Evolutionary conservation across 352 stramenopile genomes (phyloP), one percentile per base, ranked within the genome.

Genomic region (Globisporangium camurandrum): DNA sequence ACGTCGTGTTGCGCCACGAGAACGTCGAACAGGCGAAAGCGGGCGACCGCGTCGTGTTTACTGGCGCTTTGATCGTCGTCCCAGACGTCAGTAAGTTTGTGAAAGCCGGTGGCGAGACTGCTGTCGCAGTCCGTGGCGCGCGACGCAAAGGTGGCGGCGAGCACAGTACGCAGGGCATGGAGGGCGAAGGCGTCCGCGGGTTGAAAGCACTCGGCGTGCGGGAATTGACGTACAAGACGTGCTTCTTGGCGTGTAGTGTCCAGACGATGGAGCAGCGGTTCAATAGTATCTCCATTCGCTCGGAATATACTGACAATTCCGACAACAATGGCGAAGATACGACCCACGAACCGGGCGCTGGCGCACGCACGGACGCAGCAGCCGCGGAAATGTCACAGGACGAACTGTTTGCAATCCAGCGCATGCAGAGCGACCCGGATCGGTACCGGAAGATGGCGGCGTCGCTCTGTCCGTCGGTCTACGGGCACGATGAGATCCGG

Each of bases 141-240:
- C 43, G 71, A 26, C 51, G 71, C 36, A 59, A 64, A 16, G n/a
- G n/a, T n/a, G 49, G 52, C 9, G 70, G 73, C n/a, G 82, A 90
- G 46, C 73, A 88, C 48, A 85, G 70, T 27, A 85, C 77, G 4
- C 66, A 86, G 16, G 82, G 82, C 49, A 93, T 93, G 79, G 61
- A 79, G 59, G 83, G 80, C 28, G 84, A 96, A 61, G 92, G 97
- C 45, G 95, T 99, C 16, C 84, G 86, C 19, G 97, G 97, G 16
- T 72, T 99, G 19, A 97, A 97, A 45, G 75, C 83, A 16, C 67
- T 99, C 24, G 97, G 97, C 48, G 95, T 99, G 20, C 81, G 95
- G 19, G 96, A 99, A 65, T 78, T 99, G 30, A 99, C 95, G 1
- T 99, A 99, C 72, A 93, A 96, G 57, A 97, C 94, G 31, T 97